Base-by-base conservation (phyloP, 306 rosid species). In the Dryas drummondii region DNA sequence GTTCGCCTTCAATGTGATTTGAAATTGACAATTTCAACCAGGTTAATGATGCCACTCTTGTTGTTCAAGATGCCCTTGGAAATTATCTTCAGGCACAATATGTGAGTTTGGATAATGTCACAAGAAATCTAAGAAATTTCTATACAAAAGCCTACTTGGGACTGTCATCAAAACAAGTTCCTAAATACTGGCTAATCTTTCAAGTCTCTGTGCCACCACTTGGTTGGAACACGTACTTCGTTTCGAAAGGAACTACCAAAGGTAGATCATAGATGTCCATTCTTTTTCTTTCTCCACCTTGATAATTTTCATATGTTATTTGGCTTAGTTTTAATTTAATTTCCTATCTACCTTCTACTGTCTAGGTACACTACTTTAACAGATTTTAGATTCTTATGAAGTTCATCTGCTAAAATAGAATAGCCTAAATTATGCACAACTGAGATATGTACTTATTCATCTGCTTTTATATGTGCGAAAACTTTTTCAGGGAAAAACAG, bases 211-310 rank as follows among this genome's bases (percentile, higher is more conserved):
- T 93, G 44, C 93, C 89, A 15, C 94, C 96, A 54, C 87, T 93
- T 73, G 98, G 98, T 62, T 93, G 98, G 98, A 93, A 83, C 66
- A 89, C 97, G 0, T 93, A 87, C 86, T 91, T 93, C 85, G 77
- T 93, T 69, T 87, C 93, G 42, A 86, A 79, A 73, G 85, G 63
- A 77, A 4, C 60, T 10, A 80, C 63, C 44, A 78, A 75, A 77
- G 87, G 97, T 91, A 78, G 22, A 22, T 22, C 22, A 22, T 22
- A 22, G 10, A 40, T 76, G 11, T 63, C 8, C 14, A 4, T 11
- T 11, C 56, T 42, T 57, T 73, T 63, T 17, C 49, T 37, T 58
- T 58, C 14, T 27, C 22, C 22, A 5, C 13, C 16, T 16, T 49
- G 37, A 14, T 3, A n/a, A 8, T 66, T 66, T 15, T 66, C 9